phyloP scores from a whole-genome alignment of 2,329 filamentous ascomycete genomes.

The Ascochyta fabae region DNA sequence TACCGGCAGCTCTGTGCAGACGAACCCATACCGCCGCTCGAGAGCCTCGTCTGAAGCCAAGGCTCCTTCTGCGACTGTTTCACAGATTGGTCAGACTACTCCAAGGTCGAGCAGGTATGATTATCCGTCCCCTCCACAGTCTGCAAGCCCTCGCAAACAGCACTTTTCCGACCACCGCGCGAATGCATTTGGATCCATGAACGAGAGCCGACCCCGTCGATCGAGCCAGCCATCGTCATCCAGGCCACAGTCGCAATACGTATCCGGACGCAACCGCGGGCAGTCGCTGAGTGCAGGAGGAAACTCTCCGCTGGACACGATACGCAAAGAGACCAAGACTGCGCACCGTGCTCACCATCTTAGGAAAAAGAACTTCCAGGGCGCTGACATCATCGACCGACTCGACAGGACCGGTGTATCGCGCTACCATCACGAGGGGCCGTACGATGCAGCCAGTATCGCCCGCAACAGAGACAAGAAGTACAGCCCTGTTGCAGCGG shows the following conservation, averaged over 20 bases:
- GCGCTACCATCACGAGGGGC: conserved; percentile 86
- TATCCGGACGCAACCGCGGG: conserved; percentile 44
- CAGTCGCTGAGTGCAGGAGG: conserved; percentile 68
- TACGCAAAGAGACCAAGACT: conserved; percentile 67
- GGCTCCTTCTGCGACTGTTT: conserved; percentile 26
- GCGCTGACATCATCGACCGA: conserved; percentile 79
- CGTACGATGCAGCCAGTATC: conserved; percentile 82
- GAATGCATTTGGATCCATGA: conserved; percentile 40
- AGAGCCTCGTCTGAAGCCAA: conserved; percentile 40
- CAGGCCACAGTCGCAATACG: conserved; percentile 34
- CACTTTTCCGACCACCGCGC: conserved; percentile 43
- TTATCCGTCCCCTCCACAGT: conserved; percentile 61
- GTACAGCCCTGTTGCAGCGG: conserved; percentile 76
- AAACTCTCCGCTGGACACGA: conserved; percentile 70
- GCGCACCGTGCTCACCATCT: conserved; percentile 73
- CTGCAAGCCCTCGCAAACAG: conserved; percentile 59
- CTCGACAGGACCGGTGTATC: conserved; percentile 72
- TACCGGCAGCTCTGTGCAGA: conserved; percentile 48
- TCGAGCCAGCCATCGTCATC: conserved; percentile 40
- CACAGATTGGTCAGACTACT: conserved; percentile 24
- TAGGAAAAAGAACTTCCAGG: conserved; percentile 68
- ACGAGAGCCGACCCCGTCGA: conserved; percentile 40
- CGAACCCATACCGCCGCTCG: conserved; percentile 54
- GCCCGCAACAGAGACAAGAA: conserved; percentile 72
- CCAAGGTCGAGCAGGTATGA: conserved; percentile 38